Evolutionary conservation across 129 eudicot species (phyloP).

Genomic region (Helichrysum umbraculigerum): DNA sequence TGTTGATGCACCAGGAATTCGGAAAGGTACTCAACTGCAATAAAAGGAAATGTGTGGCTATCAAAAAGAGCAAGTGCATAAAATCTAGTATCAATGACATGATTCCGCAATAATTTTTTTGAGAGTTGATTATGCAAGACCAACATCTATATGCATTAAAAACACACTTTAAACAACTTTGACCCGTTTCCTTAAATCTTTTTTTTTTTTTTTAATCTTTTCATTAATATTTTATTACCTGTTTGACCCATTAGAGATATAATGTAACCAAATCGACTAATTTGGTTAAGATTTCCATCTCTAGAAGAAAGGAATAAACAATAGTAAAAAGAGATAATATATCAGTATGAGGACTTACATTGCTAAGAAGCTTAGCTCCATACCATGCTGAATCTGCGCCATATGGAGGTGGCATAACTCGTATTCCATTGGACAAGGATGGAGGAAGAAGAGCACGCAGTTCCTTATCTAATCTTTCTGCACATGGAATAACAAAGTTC

Average conservation of each 20-base stretch:
- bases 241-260: not conserved
- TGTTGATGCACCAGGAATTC: slow-evolving; percentile 76
- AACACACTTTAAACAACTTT: not conserved
- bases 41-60: slow-evolving; percentile 2
- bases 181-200: slow-evolving; percentile 4
- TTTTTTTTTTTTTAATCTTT: no score
- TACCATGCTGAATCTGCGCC: slow-evolving; percentile 92
- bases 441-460: slow-evolving; percentile 54
- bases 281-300: not conserved
- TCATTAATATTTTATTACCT: not conserved
- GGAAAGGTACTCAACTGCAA: slow-evolving; percentile 90
- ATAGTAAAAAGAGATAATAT: not conserved
- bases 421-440: slow-evolving; percentile 60
- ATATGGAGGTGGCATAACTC: slow-evolving; percentile 83
- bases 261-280: not conserved
- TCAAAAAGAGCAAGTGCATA: not conserved
- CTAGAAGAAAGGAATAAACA: not conserved
- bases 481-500: slow-evolving; percentile 27
- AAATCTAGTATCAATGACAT: not conserved
- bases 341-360: slow-evolving; percentile 44
- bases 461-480: slow-evolving; percentile 97
- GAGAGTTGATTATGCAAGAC: slow-evolving; percentile 3
- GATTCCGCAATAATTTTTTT: not conserved
- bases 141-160: not conserved
- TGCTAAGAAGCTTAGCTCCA: slow-evolving; percentile 94